Base-by-base conservation (phyloP, 495 filamentous ascomycete genomes). In the Trichoderma reesei region DNA sequence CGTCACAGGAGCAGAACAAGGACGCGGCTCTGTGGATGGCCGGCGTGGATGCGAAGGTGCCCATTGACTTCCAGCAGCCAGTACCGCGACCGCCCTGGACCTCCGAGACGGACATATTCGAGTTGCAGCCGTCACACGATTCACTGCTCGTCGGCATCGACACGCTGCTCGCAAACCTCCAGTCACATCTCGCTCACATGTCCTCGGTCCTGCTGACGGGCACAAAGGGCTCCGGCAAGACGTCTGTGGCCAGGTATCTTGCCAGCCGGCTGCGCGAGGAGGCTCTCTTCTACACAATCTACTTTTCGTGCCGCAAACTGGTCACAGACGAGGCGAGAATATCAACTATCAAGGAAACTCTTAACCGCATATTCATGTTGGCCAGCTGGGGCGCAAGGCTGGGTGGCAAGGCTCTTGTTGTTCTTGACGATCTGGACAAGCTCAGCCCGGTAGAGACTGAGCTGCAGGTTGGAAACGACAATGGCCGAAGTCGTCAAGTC, bases 401-500 rank as follows among this genome's bases (percentile, higher is more conserved):
- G 11, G 92, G 90, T 46, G 92, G 94, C 6, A 86, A 84, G 65
- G 82, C 92, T 0, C 68, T 97, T 5, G 86, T 98, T 14, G 84
- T 98, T 46, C 78, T 98, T 3, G 94, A 98, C 70, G 94, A 98
- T 66, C 79, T 98, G 10, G 95, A 98, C 72, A 88, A 88, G 66
- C 77, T 98, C 10, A 97, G 94, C 71, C 92, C 93, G 0, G 86
- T 85, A 0, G 94, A 98, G 74, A 96, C 91, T 0, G 94, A 98
- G 72, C 78, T 96, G 36, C 89, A 96, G 74, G 90, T 95, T 8
- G 92, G 90, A 63, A 88, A 86, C 48, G 92, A 98, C 68, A 96
- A 97, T 67, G 89, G 86, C 20, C 87, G 95, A 37, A 96, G 91
- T 68, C 83, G 90, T 3, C 95, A 97, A 67, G 86, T 96, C 65